A percentile compares a stretch with the other conserved stretches of the same genome.
Conservation (phyloP, 495 filamentous ascomycete genomes). For the Xylaria longipes region DNA sequence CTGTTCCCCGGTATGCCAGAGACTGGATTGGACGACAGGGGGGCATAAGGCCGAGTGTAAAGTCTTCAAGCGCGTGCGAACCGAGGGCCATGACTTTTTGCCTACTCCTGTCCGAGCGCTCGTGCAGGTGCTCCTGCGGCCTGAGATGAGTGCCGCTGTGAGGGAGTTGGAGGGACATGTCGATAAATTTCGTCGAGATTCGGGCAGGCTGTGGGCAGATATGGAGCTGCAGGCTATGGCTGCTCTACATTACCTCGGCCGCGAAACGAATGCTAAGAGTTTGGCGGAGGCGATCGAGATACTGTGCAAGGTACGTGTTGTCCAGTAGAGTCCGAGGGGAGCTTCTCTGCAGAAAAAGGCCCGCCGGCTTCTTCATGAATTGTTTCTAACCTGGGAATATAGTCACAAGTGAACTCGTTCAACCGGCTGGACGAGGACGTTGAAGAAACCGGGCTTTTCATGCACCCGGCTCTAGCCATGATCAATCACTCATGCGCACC, state of each 20-base stretch:
- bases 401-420: slow-evolving; percentile 58
- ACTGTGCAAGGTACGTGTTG: slow-evolving; percentile 30
- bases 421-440: slow-evolving; percentile 48
- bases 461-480: slow-evolving; percentile 55
- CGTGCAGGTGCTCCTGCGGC: slow-evolving; percentile 50
- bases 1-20: slow-evolving; percentile 62
- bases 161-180: slow-evolving; percentile 47
- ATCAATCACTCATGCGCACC: slow-evolving; percentile 62
- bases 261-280: slow-evolving; percentile 34
- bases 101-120: slow-evolving; percentile 57
- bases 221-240: slow-evolving; percentile 54
- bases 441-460: slow-evolving; percentile 47
- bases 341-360: background rate
- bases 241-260: slow-evolving; percentile 47
- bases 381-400: background rate
- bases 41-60: slow-evolving; percentile 60
- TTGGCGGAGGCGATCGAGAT: slow-evolving; percentile 45
- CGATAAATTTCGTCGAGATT: slow-evolving; percentile 34
- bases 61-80: slow-evolving; percentile 43
- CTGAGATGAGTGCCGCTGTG: slow-evolving; percentile 36
- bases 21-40: slow-evolving; percentile 57
- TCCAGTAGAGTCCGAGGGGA: background rate
- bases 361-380: background rate
- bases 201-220: slow-evolving; percentile 41
- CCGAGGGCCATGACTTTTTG: slow-evolving; percentile 35